Base-by-base conservation (phyloP, 768 basidiomycete genomes). In the Leccinellum rugosiceps region DNA sequence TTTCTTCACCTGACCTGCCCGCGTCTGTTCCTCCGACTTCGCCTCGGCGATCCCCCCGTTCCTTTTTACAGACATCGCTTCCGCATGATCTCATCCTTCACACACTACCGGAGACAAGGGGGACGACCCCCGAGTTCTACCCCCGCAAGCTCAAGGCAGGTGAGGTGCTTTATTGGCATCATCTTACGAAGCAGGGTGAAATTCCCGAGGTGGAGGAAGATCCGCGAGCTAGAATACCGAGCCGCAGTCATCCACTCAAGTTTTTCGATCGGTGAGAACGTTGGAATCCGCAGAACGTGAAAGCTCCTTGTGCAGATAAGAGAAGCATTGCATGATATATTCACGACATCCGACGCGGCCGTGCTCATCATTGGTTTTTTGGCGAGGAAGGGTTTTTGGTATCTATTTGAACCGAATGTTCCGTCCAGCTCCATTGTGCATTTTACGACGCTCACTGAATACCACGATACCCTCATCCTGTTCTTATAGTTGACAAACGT, bases 101-200 rank as follows among this genome's bases (percentile, higher is more conserved):
- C 46, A 54, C 61, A 3, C 62, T 59, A 28, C 51, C 54, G 15
- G 62, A 58, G 19, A 41, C 58, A 23, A 57, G 63, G 53, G 55
- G 52, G 17, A 34, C 55, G 8, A 57, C 56, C 13, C 58, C 62
- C 28, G 70, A 70, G 46, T 54, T 74, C 38, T 57, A 52, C 55
- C 70, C 72, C 35, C 74, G 73, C 56, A 75, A 70, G 49, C 79
- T 86, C 31, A 77, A 74, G 63, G 74, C 77, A 10, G 88, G 88
- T 21, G 87, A 89, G 59, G 66, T 83, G 10, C 74, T 91, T 17
- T 88, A 80, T 65, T 92, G 89, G 89, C 88, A 91, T 67, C 85
- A 90, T 62, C 83, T 91, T 57, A 70, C 78, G 49, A 83, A 82
- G 61, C 80, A 78, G 58, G 89, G 89, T 13, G 89, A 91, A 70